These are phyloP conservation scores for Trichoderma sp. DNA, from an alignment of 2,329 filamentous ascomycete species.

Conservation along the genomic window DNA sequence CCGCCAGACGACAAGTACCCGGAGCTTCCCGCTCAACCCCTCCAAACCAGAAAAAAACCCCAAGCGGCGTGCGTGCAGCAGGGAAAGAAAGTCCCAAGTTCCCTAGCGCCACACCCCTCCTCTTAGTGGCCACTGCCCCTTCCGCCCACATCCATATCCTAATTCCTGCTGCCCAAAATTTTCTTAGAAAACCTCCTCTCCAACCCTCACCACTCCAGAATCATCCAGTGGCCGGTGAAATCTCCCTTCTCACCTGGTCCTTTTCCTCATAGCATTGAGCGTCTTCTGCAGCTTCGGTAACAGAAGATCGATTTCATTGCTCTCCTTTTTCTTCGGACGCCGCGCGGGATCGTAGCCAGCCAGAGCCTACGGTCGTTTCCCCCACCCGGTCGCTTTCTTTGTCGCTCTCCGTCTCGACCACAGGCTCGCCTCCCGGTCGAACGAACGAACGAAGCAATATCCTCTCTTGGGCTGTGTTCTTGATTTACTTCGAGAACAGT, in stretches of 20 bases:
- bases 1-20: not conserved
- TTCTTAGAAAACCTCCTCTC: constrained; percentile 34
- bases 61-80: not conserved
- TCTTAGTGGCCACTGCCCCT: constrained; percentile 28
- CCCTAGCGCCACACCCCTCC: constrained; percentile 6
- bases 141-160: constrained; percentile 30
- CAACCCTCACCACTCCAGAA: constrained; percentile 37
- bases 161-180: constrained; percentile 39
- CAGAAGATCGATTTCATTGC: constrained; percentile 31
- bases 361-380: constrained; percentile 26
- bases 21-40: not conserved
- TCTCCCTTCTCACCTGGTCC: constrained; percentile 32
- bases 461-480: not conserved
- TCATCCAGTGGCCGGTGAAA: constrained; percentile 39
- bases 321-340: constrained; percentile 23
- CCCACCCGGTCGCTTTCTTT: constrained; percentile 22
- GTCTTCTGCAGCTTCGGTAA: constrained; percentile 33
- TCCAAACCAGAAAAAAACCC: not conserved
- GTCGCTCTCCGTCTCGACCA: constrained; percentile 16
- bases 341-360: constrained; percentile 34
- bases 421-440: not conserved
- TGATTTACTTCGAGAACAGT: not conserved
- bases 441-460: constrained; percentile 6
- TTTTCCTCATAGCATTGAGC: constrained; percentile 32
- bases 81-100: constrained; percentile 3